A percentile compares a stretch with the other conserved stretches of the same genome.
Conservation (phyloP, 202 grass and related monocot genomes). For the Bolboschoenoplectus hybrid region DNA sequence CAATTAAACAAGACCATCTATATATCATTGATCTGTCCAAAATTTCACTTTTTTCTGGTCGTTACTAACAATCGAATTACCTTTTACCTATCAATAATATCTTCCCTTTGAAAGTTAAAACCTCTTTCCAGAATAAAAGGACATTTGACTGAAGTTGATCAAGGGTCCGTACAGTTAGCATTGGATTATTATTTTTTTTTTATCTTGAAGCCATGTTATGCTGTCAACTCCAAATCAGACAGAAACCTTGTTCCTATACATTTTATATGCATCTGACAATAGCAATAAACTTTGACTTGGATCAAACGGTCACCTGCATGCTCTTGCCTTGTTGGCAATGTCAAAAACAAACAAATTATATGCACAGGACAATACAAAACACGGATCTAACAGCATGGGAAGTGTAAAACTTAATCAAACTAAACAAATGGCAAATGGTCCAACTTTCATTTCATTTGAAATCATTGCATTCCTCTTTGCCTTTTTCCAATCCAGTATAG, state of each 20-base stretch:
- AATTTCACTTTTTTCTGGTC: neutral
- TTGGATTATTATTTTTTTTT: neutral
- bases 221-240: slow-evolving; percentile 10
- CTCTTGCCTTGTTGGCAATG: slow-evolving; percentile 35
- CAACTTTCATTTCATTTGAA: slow-evolving; percentile 30
- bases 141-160: neutral
- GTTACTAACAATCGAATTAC: neutral
- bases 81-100: neutral
- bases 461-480: neutral
- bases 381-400: neutral
- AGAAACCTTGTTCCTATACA: neutral
- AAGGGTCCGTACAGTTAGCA: neutral
- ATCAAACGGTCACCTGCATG: slow-evolving; percentile 47
- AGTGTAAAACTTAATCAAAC: slow-evolving; percentile 20
- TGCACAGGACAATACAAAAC: slow-evolving; percentile 15
- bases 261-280: slow-evolving; percentile 10
- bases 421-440: slow-evolving; percentile 26
- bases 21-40: neutral
- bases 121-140: neutral
- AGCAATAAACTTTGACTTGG: neutral
- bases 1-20: neutral
- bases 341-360: neutral
- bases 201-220: slow-evolving; percentile 16
- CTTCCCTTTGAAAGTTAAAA: neutral
- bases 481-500: slow-evolving; percentile 21